A percentile compares a stretch with the other conserved stretches of the same genome.
phyloP scores from a whole-genome alignment of 441 rosid species.

The Viola pubescens region DNA sequence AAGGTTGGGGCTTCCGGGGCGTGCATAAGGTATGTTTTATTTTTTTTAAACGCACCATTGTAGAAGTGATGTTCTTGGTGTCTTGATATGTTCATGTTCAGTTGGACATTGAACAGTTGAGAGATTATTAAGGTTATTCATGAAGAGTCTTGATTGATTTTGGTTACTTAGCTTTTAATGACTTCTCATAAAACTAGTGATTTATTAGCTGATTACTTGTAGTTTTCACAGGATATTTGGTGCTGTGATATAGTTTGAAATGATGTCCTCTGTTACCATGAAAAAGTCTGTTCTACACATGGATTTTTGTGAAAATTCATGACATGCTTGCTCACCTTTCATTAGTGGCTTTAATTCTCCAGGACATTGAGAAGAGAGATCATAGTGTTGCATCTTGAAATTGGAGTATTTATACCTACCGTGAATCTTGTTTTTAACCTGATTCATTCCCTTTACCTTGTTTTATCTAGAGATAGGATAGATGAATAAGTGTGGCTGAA shows the following conservation, averaged over 20 bases:
- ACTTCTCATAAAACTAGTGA: too few species aligned
- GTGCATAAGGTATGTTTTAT: slow-evolving; percentile 61
- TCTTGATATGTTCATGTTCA: not conserved
- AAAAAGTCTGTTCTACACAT: too few species aligned
- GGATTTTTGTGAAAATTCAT: too few species aligned
- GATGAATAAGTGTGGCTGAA: too few species aligned
- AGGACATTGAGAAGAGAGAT: not conserved
- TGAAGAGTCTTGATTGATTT: not conserved
- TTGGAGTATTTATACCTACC: not conserved
- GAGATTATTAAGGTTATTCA: too few species aligned
- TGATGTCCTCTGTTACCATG: too few species aligned
- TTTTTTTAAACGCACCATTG: not conserved
- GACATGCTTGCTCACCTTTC: too few species aligned
- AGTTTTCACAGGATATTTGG: too few species aligned
- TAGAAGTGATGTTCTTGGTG: not conserved
- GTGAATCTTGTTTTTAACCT: not conserved
- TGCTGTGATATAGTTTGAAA: too few species aligned
- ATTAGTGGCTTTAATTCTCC: too few species aligned
- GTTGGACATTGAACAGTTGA: not conserved
- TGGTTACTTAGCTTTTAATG: not conserved
- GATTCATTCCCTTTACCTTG: not conserved
- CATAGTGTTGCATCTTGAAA: not conserved
- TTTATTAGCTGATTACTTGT: not conserved
- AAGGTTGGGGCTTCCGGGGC: slow-evolving; percentile 89
- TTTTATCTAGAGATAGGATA: not conserved